Conservation (phyloP, 352 stramenopile genomes). For the Salisapilia sapeloensis region DNA sequence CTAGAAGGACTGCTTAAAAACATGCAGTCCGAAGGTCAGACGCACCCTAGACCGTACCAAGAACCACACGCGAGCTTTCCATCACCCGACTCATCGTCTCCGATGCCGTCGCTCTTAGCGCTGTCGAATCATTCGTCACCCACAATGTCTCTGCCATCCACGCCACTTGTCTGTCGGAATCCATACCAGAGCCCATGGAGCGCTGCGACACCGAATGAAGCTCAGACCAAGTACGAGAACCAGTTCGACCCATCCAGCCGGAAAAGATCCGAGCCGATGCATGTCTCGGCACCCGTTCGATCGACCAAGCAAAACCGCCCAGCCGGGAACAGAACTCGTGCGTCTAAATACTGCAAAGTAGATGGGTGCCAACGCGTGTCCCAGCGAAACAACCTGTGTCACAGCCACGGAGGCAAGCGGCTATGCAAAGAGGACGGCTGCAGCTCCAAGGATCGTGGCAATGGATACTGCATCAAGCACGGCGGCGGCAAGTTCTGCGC, state of each 20-base stretch:
- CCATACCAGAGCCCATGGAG: too few species aligned
- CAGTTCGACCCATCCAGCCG: conserved; percentile 5
- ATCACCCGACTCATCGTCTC: conserved; percentile 6
- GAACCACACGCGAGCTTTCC: too few species aligned
- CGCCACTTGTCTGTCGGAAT: too few species aligned
- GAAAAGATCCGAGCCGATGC: conserved; percentile 3
- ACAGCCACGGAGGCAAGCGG: conserved; percentile 68
- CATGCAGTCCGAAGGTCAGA: conserved; percentile 27
- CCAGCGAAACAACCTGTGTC: conserved; percentile 69
- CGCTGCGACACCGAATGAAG: too few species aligned
- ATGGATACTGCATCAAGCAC: conserved; percentile 73
- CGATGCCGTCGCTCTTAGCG: conserved; percentile 2
- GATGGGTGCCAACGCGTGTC: conserved; percentile 64
- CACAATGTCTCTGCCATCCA: conserved; percentile 29
- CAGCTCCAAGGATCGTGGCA: conserved; percentile 63
- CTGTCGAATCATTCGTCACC: conserved; percentile 5
- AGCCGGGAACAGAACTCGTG: conserved; percentile 24
- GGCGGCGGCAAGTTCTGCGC: conserved; percentile 70
- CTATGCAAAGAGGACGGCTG: conserved; percentile 67
- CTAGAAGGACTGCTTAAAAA: conserved; percentile 47
- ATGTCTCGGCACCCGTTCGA: background rate
- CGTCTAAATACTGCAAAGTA: conserved; percentile 79
- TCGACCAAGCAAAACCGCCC: conserved; percentile 1
- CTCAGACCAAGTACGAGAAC: conserved; percentile 27
- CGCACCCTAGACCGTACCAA: too few species aligned